phyloP scores from a whole-genome alignment of 2,329 filamentous ascomycete genomes.

The Exophiala aquamarina region DNA sequence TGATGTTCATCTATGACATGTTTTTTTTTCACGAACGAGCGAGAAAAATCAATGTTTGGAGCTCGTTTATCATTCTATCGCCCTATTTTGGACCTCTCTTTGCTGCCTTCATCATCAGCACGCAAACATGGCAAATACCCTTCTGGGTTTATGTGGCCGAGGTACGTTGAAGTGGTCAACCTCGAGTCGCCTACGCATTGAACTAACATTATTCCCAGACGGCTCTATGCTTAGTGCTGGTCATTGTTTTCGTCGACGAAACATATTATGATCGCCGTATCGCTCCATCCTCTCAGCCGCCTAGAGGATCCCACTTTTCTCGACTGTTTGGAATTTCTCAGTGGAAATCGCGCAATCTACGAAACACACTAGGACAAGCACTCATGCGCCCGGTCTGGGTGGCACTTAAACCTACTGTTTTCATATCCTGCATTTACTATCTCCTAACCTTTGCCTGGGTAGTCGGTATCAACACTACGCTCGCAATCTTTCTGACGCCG shows the following conservation, averaged over 20 bases:
- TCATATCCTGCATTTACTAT: constrained; percentile 39
- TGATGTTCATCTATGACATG: constrained; percentile 46
- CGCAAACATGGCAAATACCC: constrained; percentile 36
- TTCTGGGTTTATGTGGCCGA: constrained; percentile 39
- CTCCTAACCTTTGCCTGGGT: constrained; percentile 43
- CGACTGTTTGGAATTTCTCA: constrained; percentile 32
- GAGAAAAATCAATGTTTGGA: constrained; percentile 42
- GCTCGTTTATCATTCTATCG: constrained; percentile 36
- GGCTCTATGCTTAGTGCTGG: constrained; percentile 34
- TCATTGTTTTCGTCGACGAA: constrained; percentile 38
- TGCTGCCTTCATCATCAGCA: constrained; percentile 39
- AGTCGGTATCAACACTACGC: constrained; percentile 56
- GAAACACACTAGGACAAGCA: constrained; percentile 37
- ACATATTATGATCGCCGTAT: constrained; percentile 39
- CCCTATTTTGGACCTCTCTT: constrained; percentile 31
- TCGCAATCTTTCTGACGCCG: constrained; percentile 52
- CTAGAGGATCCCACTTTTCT: constrained; percentile 28
- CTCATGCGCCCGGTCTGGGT: constrained; percentile 38
- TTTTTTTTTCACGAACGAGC: constrained; percentile 43
- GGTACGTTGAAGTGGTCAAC: constrained; percentile 8
- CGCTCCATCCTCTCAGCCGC: constrained; percentile 24
- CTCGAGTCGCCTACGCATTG: neutral
- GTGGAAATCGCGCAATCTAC: constrained; percentile 26
- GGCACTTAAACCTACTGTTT: constrained; percentile 39
- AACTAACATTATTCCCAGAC: constrained; percentile 11